Percentiles rank a stretch among this genome's conserved stretches.
Evolutionary conservation across 371 early-diverging fungal species (phyloP).

Genomic region (Mortierella sp.): DNA sequence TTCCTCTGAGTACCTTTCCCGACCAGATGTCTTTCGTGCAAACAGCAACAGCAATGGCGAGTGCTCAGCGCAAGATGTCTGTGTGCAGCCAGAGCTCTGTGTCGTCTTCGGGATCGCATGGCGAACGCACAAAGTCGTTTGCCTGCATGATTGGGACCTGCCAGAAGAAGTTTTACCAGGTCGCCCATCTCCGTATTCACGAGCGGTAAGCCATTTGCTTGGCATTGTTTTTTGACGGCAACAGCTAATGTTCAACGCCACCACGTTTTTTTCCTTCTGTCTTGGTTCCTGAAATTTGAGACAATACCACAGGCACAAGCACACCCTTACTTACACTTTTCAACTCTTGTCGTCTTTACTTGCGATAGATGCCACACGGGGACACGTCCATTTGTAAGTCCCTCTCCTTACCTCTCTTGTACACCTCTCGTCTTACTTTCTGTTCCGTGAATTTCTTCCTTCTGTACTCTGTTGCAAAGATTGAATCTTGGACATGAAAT

Average conservation of each 20-base stretch:
- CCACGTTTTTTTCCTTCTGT: background rate
- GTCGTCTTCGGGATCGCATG: slow-evolving; percentile 13
- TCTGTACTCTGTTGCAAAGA: slow-evolving; percentile 49
- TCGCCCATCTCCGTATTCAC: slow-evolving; percentile 84
- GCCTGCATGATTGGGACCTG: slow-evolving; percentile 69
- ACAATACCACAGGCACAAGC: background rate
- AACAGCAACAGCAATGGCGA: background rate
- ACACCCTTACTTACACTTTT: background rate
- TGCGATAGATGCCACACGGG: slow-evolving; percentile 42
- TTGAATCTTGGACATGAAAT: slow-evolving; percentile 50
- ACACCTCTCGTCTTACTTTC: slow-evolving; percentile 38
- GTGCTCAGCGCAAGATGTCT: slow-evolving; percentile 35
- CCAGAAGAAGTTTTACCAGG: slow-evolving; percentile 78
- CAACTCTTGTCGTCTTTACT: background rate
- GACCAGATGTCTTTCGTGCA: slow-evolving; percentile 5
- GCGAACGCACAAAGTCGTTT: slow-evolving; percentile 32
- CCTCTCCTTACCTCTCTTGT: slow-evolving; percentile 35
- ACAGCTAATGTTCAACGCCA: background rate
- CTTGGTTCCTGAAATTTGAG: background rate
- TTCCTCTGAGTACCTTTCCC: slow-evolving; percentile 38
- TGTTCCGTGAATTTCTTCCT: slow-evolving; percentile 42
- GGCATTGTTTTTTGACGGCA: background rate
- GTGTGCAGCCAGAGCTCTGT: slow-evolving; percentile 39
- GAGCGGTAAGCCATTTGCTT: slow-evolving; percentile 59
- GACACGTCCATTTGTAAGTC: slow-evolving; percentile 57